phyloP scores from a whole-genome alignment of 2,329 filamentous ascomycete species.

The Parascedosporium putredinis region DNA sequence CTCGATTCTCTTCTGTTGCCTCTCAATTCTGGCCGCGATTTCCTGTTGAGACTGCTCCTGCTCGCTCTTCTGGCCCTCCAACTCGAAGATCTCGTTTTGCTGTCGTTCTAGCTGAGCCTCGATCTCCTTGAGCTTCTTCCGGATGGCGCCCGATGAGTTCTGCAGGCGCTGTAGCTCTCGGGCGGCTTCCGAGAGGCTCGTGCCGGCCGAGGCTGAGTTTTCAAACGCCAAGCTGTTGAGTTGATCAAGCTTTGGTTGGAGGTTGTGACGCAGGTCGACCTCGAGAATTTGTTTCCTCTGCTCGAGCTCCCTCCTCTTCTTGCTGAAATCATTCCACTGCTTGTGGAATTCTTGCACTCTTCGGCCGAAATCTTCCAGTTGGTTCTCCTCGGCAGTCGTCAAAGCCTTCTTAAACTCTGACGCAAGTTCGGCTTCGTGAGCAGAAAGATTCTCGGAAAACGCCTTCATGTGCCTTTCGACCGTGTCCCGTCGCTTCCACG shows the following conservation, averaged over 20 bases:
- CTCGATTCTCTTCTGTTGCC: constrained; percentile 80
- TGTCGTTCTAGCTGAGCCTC: constrained; percentile 56
- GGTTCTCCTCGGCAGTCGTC: constrained; percentile 68
- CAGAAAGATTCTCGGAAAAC: constrained; percentile 62
- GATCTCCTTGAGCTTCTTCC: constrained; percentile 60
- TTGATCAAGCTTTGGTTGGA: constrained; percentile 79
- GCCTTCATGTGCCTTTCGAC: constrained; percentile 67
- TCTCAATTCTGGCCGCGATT: constrained; percentile 67
- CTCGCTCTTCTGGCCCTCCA: constrained; percentile 46
- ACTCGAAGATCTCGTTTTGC: constrained; percentile 39
- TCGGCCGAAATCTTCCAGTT: constrained; percentile 60
- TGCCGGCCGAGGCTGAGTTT: constrained; percentile 45
- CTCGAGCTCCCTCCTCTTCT: constrained; percentile 66
- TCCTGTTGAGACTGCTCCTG: constrained; percentile 66
- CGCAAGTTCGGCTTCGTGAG: constrained; percentile 69
- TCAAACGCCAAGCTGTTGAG: constrained; percentile 69
- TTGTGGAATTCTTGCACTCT: constrained; percentile 65
- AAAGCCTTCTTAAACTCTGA: constrained; percentile 91
- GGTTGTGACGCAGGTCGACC: constrained; percentile 77
- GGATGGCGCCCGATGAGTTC: constrained; percentile 55
- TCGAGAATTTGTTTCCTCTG: constrained; percentile 74
- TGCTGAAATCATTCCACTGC: constrained; percentile 66
- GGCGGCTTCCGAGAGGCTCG: constrained; percentile 65
- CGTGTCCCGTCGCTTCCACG: constrained; percentile 51
- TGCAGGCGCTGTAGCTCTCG: constrained; percentile 71